These are phyloP conservation scores for Citrus cavaleriei DNA, from an alignment of 345 rosid species.

Conservation along the genomic window DNA sequence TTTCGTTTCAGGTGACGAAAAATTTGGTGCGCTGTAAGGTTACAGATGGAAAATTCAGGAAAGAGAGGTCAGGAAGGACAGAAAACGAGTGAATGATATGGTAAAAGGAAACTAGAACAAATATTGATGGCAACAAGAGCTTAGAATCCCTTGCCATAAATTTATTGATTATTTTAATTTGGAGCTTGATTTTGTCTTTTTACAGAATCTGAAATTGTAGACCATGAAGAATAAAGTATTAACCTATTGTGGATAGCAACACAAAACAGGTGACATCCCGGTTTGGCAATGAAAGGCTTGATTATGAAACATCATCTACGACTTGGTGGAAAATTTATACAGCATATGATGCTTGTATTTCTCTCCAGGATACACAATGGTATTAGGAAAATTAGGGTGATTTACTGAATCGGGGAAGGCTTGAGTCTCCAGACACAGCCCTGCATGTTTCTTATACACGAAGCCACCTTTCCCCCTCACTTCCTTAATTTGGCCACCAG, in stretches of 20 bases:
- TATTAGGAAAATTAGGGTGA: constrained; percentile 69
- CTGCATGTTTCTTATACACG: constrained; percentile 50
- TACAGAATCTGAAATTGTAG: background rate
- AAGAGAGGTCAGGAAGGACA: background rate
- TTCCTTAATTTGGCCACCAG: constrained; percentile 46
- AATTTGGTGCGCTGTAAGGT: too few relatives aligned
- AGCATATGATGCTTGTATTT: constrained; percentile 62
- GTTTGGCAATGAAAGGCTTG: background rate
- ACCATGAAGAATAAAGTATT: background rate
- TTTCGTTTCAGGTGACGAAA: too few relatives aligned
- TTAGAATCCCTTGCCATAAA: background rate
- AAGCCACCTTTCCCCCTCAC: constrained; percentile 69
- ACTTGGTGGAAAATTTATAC: constrained; percentile 40
- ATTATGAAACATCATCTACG: background rate
- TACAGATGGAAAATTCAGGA: background rate
- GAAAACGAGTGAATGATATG: background rate
- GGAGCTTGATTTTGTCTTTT: background rate
- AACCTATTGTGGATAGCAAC: too few relatives aligned
- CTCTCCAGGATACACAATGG: constrained; percentile 50
- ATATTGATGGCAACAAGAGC: background rate
- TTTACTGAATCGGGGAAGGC: constrained; percentile 72
- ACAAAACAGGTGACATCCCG: background rate
- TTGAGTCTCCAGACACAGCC: constrained; percentile 81
- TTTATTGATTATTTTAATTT: background rate
- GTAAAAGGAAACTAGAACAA: background rate